phyloP scores from a whole-genome alignment of 2,329 filamentous ascomycete genomes.

The Knufia fluminis region DNA sequence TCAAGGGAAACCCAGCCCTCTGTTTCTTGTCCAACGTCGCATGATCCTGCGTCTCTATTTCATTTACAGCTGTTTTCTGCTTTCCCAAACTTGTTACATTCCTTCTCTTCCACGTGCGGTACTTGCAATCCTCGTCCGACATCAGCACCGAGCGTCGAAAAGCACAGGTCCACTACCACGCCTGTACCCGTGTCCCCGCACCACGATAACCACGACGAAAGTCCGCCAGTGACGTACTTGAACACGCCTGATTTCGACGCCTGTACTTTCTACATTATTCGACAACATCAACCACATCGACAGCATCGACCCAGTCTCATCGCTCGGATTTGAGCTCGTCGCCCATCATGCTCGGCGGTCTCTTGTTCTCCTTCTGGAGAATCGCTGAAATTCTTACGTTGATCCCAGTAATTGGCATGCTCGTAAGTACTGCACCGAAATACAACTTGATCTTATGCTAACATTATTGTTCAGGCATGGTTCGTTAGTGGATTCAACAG shows the following conservation, averaged over 20 bases:
- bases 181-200: not conserved
- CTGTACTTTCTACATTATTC: not conserved
- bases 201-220: not conserved
- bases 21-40: slow-evolving; percentile 3
- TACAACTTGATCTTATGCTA: slow-evolving; percentile 6
- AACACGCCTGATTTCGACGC: not conserved
- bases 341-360: slow-evolving; percentile 40
- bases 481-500: slow-evolving; percentile 53
- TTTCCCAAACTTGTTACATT: not conserved
- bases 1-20: slow-evolving; percentile 6
- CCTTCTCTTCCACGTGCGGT: not conserved
- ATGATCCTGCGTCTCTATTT: not conserved
- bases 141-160: not conserved
- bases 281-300: not conserved
- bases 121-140: not conserved
- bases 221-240: not conserved
- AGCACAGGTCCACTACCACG: not conserved
- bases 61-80: not conserved
- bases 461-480: slow-evolving; percentile 35
- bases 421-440: slow-evolving; percentile 31
- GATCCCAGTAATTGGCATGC: slow-evolving; percentile 55
- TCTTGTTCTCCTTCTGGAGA: slow-evolving; percentile 55
- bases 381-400: slow-evolving; percentile 53
- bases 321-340: slow-evolving; percentile 2
- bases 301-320: not conserved